phyloP scores from a whole-genome alignment of 2,329 filamentous ascomycete species.

The Emmonsiellopsis sp. region DNA sequence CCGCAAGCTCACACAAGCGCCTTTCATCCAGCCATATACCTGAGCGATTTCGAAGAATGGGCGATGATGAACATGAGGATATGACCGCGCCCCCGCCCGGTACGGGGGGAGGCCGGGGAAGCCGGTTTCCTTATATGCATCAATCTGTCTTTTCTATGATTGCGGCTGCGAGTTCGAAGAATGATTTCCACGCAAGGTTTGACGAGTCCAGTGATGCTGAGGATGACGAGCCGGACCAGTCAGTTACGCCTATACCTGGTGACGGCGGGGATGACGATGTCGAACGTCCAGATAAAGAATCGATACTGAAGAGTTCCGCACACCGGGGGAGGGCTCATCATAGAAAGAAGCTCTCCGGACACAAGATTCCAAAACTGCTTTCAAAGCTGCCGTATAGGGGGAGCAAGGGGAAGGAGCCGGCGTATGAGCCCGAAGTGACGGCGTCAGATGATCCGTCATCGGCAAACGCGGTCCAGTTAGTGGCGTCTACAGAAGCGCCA shows the following conservation, averaged over 20 bases:
- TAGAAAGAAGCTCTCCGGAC: constrained; percentile 54
- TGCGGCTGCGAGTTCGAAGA: constrained; percentile 72
- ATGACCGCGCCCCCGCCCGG: constrained; percentile 46
- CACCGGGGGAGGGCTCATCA: constrained; percentile 26
- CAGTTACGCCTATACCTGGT: constrained; percentile 6
- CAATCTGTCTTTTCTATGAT: constrained; percentile 93
- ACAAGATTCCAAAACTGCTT: constrained; percentile 56
- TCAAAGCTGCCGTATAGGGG: constrained; percentile 42
- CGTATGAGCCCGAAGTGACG: constrained; percentile 13
- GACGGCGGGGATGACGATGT: not conserved
- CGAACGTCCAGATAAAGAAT: not conserved
- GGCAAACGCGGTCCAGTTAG: constrained; percentile 2
- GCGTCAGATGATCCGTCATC: constrained; percentile 12
- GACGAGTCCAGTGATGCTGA: constrained; percentile 79
- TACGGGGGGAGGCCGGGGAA: constrained; percentile 24
- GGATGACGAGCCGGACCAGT: constrained; percentile 21
- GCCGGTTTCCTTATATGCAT: constrained; percentile 62
- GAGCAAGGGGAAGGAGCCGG: constrained; percentile 17
- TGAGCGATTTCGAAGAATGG: constrained; percentile 44
- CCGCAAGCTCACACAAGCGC: constrained; percentile 3
- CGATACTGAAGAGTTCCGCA: not conserved
- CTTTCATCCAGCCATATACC: constrained; percentile 44
- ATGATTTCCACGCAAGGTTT: constrained; percentile 74
- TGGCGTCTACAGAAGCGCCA: constrained; percentile 49
- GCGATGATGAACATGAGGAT: constrained; percentile 53